A percentile compares a stretch with the other conserved stretches of the same genome.
These are phyloP conservation scores for Trypanosoma cruzi DNA, from an alignment of 208 protist species.

Conservation along the genomic window DNA sequence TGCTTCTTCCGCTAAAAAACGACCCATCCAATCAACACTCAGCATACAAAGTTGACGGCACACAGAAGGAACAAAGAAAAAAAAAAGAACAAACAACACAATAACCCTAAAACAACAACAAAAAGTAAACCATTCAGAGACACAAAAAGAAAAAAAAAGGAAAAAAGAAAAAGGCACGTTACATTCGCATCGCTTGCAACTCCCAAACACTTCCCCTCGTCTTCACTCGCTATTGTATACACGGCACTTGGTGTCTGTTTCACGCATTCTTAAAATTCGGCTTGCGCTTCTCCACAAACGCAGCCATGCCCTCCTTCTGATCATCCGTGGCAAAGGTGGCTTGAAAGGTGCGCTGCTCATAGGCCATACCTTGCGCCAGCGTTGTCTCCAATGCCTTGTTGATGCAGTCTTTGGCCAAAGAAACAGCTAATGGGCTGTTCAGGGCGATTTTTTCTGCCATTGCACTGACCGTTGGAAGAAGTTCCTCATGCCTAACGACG, in stretches of 20 bases:
- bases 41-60: background rate
- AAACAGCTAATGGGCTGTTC: conserved; percentile 84
- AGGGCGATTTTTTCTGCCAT: conserved; percentile 75
- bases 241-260: conserved; percentile 38
- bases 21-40: background rate
- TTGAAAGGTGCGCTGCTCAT: conserved; percentile 88
- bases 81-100: background rate
- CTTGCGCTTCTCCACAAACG: conserved; percentile 93
- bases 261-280: conserved; percentile 86
- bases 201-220: background rate
- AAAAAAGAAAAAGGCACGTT: conserved; percentile 10
- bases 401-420: conserved; percentile 88
- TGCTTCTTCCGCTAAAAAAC: conserved; percentile 10
- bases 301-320: conserved; percentile 91
- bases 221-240: background rate
- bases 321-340: conserved; percentile 93
- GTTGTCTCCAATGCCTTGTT: conserved; percentile 86
- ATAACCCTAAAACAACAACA: conserved; percentile 12
- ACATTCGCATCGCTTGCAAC: background rate
- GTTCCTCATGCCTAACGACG: conserved; percentile 77
- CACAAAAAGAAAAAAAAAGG: conserved; percentile 18
- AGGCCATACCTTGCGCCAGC: conserved; percentile 68
- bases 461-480: conserved; percentile 53
- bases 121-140: conserved; percentile 4
- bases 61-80: background rate